Evolutionary conservation across 2,329 filamentous ascomycete genomes (phyloP), one percentile per base, ranked within the genome.

Genomic region (Neonectria sp.): DNA sequence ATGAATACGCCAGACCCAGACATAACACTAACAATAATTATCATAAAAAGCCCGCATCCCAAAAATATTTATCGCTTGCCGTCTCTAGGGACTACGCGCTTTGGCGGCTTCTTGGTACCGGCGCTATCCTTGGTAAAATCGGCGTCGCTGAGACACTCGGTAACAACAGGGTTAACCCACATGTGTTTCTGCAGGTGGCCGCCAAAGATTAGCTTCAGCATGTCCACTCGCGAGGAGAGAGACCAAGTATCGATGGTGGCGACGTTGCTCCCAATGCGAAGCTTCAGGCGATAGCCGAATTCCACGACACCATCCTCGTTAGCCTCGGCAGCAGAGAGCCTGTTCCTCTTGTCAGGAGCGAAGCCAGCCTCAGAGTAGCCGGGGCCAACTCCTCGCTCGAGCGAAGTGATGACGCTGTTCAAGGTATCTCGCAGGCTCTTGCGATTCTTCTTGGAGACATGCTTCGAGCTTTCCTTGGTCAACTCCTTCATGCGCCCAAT

Each of bases 341-440:
- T 80, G 2, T 83, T 82, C 63, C 85, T 84, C 45, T 78, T 79
- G 27, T 80, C 79, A 6, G 80, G 80, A 63, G 81, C 40, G 75
- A 79, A 75, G 71, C 81, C 62, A 2, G 86, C 85, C 1, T 83
- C 86, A 7, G 86, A 88, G 72, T 88, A 89, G 37, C 82, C 85
- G 0, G 87, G 87, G 0, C 87, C 87, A 46, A 86, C 85, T 46
- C 86, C 84, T 3, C 83, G 82, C 74, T 89, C 86, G 2, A 89
- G 80, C 2, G 86, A 89, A 0, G 86, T 88, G 49, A 87, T 81
- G 53, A 89, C 85, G 73, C 86, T 88, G 51, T 79, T 78, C 40
- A 89, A 84, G 24, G 80, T 83, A 31, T 84, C 80, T 37, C 86
- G 84, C 21, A 88, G 77, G 33, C 84, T 81, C 27, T 83, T 82